These are phyloP conservation scores for Wickerhamiella domercqiae DNA, from an alignment of 805 yeast species.

Conservation along the genomic window DNA sequence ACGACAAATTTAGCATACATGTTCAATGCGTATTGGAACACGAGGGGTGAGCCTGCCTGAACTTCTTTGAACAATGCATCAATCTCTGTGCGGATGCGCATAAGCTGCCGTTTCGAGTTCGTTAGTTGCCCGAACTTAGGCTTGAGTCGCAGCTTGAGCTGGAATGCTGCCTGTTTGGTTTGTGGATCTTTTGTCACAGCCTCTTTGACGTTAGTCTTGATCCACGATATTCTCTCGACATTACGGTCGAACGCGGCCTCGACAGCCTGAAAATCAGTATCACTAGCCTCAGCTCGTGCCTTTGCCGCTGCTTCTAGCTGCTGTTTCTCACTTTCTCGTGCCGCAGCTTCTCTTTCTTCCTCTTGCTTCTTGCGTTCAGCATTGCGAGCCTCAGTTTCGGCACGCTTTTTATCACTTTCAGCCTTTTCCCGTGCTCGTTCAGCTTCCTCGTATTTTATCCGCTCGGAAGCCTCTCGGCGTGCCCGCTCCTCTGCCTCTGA, in stretches of 20 bases:
- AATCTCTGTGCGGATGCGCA: slow-evolving; percentile 31
- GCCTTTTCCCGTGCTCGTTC: background rate
- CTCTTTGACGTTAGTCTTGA: slow-evolving; percentile 44
- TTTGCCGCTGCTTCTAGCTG: slow-evolving; percentile 4
- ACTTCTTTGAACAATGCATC: slow-evolving; percentile 35
- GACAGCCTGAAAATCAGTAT: slow-evolving; percentile 19
- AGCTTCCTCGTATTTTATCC: background rate
- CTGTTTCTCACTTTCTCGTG: slow-evolving; percentile 3
- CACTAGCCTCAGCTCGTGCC: slow-evolving; percentile 5
- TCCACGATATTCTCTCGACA: slow-evolving; percentile 27
- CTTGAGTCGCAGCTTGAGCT: slow-evolving; percentile 61
- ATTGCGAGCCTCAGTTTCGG: background rate
- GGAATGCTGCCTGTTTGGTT: slow-evolving; percentile 37
- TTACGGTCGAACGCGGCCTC: slow-evolving; percentile 19
- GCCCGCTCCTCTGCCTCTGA: background rate
- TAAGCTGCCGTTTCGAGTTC: slow-evolving; percentile 46
- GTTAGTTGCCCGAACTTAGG: slow-evolving; percentile 90
- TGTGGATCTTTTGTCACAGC: slow-evolving; percentile 39
- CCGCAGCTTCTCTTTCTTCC: slow-evolving; percentile 4
- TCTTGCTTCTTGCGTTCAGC: background rate
- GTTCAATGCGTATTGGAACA: slow-evolving; percentile 61
- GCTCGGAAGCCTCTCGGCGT: background rate
- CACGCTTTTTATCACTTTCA: slow-evolving; percentile 1
- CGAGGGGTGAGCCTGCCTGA: slow-evolving; percentile 30
- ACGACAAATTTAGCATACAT: slow-evolving; percentile 74